Evolutionary conservation across 2,329 filamentous ascomycete genomes (phyloP).

Genomic region (Neurospora sp.): DNA sequence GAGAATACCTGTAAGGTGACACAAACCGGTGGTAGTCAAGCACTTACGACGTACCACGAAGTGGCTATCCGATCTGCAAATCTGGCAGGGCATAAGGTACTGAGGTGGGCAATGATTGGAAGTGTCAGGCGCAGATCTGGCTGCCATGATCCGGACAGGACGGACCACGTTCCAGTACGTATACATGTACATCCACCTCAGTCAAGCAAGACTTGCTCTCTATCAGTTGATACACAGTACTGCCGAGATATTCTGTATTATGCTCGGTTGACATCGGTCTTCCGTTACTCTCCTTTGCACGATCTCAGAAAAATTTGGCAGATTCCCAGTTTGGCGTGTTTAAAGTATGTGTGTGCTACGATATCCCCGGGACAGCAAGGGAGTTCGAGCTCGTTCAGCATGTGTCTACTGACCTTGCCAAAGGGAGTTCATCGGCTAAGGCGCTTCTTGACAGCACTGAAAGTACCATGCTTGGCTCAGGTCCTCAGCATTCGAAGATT

Average conservation of each 20-base stretch:
- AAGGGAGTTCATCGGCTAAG: not conserved
- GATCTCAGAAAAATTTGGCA: not conserved
- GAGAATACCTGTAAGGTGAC: not conserved
- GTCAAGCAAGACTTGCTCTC: not conserved
- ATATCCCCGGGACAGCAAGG: not conserved
- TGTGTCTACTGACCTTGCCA: not conserved
- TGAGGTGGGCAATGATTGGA: not conserved
- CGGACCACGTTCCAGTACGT: not conserved
- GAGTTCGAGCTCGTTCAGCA: not conserved
- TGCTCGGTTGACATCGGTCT: not conserved
- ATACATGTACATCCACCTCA: not conserved
- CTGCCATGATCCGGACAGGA: slow-evolving; percentile 8
- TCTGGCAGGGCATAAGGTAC: not conserved
- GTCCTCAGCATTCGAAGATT: not conserved
- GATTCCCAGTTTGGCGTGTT: not conserved
- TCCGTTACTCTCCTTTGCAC: not conserved
- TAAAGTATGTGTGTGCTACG: not conserved
- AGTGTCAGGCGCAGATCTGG: slow-evolving; percentile 5
- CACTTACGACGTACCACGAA: not conserved
- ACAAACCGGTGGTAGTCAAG: not conserved
- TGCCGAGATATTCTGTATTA: not conserved
- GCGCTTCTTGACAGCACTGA: not conserved
- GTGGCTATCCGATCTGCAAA: slow-evolving; percentile 5
- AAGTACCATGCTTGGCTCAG: not conserved
- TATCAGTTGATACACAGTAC: no score